A percentile compares a stretch with the other conserved stretches of the same genome.
phyloP scores from a whole-genome alignment of 805 yeast genomes.

The Tetrapisispora taiwanensis region DNA sequence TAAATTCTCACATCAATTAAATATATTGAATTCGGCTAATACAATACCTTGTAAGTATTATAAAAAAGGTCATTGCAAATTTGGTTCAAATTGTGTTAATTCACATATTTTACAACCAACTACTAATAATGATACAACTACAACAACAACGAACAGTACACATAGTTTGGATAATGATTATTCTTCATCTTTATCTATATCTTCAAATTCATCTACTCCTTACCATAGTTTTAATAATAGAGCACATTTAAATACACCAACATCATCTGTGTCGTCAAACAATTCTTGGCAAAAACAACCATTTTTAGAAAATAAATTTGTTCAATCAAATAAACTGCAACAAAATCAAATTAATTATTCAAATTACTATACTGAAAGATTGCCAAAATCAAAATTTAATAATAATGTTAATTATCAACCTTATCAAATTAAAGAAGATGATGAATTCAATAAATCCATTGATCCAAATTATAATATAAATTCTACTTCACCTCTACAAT shows the following conservation, averaged over 20 bases:
- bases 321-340: too few relatives aligned
- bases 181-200: too few relatives aligned
- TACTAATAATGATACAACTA: too few relatives aligned
- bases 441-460: neutral
- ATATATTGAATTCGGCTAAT: constrained; percentile 35
- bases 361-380: neutral
- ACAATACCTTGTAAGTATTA: constrained; percentile 70
- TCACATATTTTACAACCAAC: constrained; percentile 48
- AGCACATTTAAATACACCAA: neutral
- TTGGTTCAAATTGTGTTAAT: constrained; percentile 88
- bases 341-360: neutral
- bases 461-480: neutral
- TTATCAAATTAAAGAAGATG: neutral
- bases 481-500: neutral
- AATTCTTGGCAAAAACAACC: constrained; percentile 1
- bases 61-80: constrained; percentile 93
- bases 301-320: neutral
- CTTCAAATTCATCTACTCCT: neutral
- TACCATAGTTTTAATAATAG: neutral
- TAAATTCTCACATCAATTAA: constrained; percentile 77
- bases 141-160: too few relatives aligned
- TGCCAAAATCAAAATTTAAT: neutral
- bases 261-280: neutral
- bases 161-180: too few relatives aligned
- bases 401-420: neutral